A percentile compares a stretch with the other conserved stretches of the same genome.
phyloP scores from a whole-genome alignment of 2,329 filamentous ascomycete genomes.

The Chrysosporium keratinophilum region DNA sequence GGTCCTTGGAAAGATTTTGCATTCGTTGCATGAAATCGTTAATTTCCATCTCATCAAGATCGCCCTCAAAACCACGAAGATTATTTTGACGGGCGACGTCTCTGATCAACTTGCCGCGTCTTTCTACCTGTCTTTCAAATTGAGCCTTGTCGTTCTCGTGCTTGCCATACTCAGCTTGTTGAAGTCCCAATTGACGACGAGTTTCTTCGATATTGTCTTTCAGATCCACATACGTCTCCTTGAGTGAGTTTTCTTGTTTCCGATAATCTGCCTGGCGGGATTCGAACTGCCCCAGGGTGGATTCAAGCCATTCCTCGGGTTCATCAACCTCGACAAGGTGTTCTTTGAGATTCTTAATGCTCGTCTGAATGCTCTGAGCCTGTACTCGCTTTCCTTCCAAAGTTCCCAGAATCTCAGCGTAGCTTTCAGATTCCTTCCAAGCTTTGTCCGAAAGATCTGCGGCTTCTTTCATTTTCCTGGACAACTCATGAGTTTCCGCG shows the following conservation, averaged over 20 bases:
- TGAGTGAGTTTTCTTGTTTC: constrained; percentile 53
- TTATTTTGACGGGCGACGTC: constrained; percentile 65
- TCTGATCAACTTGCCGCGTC: constrained; percentile 63
- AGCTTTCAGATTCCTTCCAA: constrained; percentile 62
- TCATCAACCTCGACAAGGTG: constrained; percentile 70
- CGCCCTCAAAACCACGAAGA: constrained; percentile 74
- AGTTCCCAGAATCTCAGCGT: constrained; percentile 61
- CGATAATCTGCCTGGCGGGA: constrained; percentile 58
- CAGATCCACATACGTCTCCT: constrained; percentile 56
- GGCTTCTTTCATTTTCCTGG: constrained; percentile 36
- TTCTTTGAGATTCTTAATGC: constrained; percentile 57
- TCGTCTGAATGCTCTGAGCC: constrained; percentile 58
- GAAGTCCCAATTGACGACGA: constrained; percentile 33
- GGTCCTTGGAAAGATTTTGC: constrained; percentile 63
- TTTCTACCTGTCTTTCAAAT: constrained; percentile 67
- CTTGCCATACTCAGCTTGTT: constrained; percentile 50
- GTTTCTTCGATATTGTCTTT: constrained; percentile 40
- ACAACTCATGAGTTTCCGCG: constrained; percentile 51
- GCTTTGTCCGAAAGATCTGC: constrained; percentile 51
- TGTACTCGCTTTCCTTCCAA: constrained; percentile 68
- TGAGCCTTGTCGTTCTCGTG: constrained; percentile 77
- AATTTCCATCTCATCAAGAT: constrained; percentile 63
- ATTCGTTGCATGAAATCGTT: constrained; percentile 68
- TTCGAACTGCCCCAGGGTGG: constrained; percentile 66
- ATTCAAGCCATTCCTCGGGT: constrained; percentile 63